A percentile compares a stretch with the other conserved stretches of the same genome.
phyloP scores from a whole-genome alignment of 106 monocot genomes.

The Gastrodia elata region DNA sequence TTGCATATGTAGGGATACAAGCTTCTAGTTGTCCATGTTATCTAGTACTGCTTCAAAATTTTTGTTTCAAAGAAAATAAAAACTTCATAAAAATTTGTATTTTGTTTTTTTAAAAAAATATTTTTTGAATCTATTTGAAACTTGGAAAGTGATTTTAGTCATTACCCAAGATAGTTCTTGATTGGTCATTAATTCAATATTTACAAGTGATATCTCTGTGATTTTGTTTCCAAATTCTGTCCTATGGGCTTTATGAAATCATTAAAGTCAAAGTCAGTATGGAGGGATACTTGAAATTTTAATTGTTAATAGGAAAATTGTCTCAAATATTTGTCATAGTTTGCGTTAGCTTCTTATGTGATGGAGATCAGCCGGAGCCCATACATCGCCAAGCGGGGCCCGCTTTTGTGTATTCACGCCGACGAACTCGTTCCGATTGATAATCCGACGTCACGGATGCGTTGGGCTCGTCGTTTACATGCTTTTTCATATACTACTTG shows the following conservation, averaged over 20 bases:
- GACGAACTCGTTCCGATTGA: too few species aligned
- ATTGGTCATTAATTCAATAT: not conserved
- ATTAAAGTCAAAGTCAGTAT: not conserved
- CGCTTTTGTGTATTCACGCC: too few species aligned
- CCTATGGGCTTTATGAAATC: not conserved
- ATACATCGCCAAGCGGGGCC: too few species aligned
- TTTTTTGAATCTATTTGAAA: not conserved
- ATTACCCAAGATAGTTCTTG: not conserved
- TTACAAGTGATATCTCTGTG: not conserved
- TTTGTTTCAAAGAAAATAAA: not conserved
- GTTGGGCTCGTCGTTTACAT: too few species aligned
- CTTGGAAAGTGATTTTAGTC: not conserved
- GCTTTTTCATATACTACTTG: too few species aligned
- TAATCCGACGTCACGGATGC: too few species aligned
- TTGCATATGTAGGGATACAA: not conserved
- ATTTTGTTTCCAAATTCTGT: slow-evolving; percentile 2
- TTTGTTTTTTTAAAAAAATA: not conserved
- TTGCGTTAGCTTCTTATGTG: not conserved
- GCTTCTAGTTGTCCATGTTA: not conserved
- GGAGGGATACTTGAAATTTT: not conserved
- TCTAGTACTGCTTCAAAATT: not conserved
- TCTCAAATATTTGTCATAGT: not conserved
- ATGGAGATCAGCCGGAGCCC: too few species aligned
- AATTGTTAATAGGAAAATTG: not conserved
- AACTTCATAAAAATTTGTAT: not conserved